Conservation (phyloP, 768 basidiomycete genomes). For the Collybiopsis confluens region DNA sequence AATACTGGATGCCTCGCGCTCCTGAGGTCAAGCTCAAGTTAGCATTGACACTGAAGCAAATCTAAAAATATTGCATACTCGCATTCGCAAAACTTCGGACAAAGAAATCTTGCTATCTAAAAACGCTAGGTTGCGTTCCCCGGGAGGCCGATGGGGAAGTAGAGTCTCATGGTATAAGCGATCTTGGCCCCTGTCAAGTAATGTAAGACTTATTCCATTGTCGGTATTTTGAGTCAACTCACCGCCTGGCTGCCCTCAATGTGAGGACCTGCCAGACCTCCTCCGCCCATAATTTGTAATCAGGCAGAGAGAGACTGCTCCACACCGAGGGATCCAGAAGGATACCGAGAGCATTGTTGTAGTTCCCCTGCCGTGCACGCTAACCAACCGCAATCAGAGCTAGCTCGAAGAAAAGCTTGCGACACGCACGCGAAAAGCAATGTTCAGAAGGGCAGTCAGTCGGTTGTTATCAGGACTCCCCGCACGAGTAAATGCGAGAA, state of each 20-base stretch:
- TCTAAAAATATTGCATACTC: constrained; percentile 27
- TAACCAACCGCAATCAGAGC: constrained; percentile 20
- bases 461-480: constrained; percentile 59
- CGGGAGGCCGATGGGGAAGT: constrained; percentile 53
- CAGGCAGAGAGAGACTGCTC: constrained; percentile 58
- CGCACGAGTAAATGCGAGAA: constrained; percentile 59
- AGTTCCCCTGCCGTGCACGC: constrained; percentile 68
- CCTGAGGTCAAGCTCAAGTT: constrained; percentile 31
- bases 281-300: constrained; percentile 70
- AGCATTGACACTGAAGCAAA: background rate
- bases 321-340: constrained; percentile 70
- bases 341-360: constrained; percentile 53
- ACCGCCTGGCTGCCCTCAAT: constrained; percentile 69
- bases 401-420: background rate
- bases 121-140: constrained; percentile 43
- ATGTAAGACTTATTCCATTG: constrained; percentile 2
- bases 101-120: constrained; percentile 29
- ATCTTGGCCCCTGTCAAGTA: constrained; percentile 49
- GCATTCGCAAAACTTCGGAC: constrained; percentile 42
- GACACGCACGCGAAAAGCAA: constrained; percentile 57
- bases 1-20: constrained; percentile 56
- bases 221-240: constrained; percentile 5
- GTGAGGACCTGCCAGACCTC: constrained; percentile 77
- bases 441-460: constrained; percentile 58
- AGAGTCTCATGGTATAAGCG: constrained; percentile 65